Evolutionary conservation across 1,139 yeast species (phyloP).

Genomic region (Diutina pseudorugosa): DNA sequence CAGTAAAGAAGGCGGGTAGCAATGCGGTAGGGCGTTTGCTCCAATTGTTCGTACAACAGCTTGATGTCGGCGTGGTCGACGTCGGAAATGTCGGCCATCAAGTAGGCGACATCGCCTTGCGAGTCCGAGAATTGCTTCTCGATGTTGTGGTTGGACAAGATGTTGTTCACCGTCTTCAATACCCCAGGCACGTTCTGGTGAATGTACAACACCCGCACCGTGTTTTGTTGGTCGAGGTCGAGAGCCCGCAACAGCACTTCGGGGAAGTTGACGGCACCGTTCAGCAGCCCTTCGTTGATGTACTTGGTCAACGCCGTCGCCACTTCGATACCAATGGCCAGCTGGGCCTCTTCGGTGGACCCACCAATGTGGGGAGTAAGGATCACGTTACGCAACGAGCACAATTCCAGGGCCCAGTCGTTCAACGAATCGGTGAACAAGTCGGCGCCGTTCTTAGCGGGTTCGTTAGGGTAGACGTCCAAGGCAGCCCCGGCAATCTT

Average conservation of each 20-base stretch:
- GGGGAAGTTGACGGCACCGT: conserved; percentile 98
- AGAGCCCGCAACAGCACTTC: conserved; percentile 88
- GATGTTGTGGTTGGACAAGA: conserved; percentile 87
- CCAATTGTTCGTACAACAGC: conserved; percentile 73
- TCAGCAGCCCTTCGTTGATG: conserved; percentile 93
- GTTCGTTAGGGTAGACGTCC: conserved; percentile 96
- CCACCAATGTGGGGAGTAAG: conserved; percentile 98
- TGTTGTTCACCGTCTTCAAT: conserved; percentile 90
- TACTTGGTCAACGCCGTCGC: conserved; percentile 76
- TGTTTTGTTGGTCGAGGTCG: conserved; percentile 76
- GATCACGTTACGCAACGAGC: conserved; percentile 75
- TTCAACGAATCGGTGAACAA: conserved; percentile 64
- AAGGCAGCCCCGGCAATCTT: conserved; percentile 96
- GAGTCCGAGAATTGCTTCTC: conserved; percentile 97
- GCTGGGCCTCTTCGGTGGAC: conserved; percentile 97
- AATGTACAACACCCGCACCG: conserved; percentile 88
- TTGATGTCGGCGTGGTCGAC: conserved; percentile 78
- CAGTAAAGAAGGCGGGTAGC: conserved; percentile 82
- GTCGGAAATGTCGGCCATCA: conserved; percentile 94
- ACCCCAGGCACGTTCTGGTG: conserved; percentile 99
- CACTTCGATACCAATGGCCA: conserved; percentile 95
- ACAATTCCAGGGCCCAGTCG: conserved; percentile 74
- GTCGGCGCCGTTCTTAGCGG: conserved; percentile 90
- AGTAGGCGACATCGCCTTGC: conserved; percentile 89
- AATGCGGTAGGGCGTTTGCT: conserved; percentile 83